Evolutionary conservation across 2,329 filamentous ascomycete species (phyloP).

Genomic region (Endothia cerciana): DNA sequence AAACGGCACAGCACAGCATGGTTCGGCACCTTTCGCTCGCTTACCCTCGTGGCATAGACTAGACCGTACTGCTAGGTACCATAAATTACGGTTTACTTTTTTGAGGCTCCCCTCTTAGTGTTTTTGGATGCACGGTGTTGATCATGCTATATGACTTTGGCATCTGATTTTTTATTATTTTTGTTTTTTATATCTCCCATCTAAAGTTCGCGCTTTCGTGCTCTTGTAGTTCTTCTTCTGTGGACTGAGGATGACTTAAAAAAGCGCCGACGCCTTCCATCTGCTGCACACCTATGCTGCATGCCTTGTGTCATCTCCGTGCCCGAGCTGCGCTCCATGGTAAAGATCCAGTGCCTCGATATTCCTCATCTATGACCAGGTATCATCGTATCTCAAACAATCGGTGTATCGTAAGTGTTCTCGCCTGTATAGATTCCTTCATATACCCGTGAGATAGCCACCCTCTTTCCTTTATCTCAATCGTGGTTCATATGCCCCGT

Average conservation of each 20-base stretch:
- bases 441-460: not conserved
- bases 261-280: not conserved
- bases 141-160: not conserved
- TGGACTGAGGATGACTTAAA: not conserved
- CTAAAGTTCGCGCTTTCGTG: not conserved
- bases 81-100: constrained; percentile 17
- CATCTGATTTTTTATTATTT: not conserved
- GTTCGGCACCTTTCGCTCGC: not conserved
- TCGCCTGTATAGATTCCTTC: not conserved
- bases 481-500: not conserved
- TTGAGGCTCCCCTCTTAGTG: not conserved
- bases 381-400: too few species aligned
- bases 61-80: constrained; percentile 8
- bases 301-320: not conserved
- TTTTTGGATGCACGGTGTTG: not conserved
- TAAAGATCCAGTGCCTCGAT: not conserved
- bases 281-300: not conserved
- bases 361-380: not conserved
- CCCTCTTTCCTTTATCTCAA: not conserved
- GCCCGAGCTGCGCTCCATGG: not conserved
- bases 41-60: not conserved
- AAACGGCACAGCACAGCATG: not conserved
- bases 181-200: too few species aligned
- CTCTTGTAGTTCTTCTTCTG: not conserved
- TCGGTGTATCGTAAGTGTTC: not conserved